Percentiles rank a stretch among this genome's conserved stretches.
Conservation (phyloP, 257 asterid genomes). For the Penstemon eatonii region DNA sequence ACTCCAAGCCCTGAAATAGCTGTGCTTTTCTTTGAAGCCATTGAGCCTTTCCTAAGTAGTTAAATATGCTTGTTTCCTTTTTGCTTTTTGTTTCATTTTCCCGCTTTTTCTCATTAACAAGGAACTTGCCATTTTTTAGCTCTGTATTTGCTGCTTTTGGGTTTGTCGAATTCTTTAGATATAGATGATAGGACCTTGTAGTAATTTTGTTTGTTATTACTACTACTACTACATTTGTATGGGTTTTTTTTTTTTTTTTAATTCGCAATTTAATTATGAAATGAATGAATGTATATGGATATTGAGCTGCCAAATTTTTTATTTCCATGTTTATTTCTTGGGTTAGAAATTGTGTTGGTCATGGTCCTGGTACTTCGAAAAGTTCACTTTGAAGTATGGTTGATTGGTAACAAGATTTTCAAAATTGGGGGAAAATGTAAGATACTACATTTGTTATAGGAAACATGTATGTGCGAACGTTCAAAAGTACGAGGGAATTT, state of each 20-base stretch:
- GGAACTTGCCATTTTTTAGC: slow-evolving; percentile 7
- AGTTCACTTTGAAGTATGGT: too few species aligned
- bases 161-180: slow-evolving; percentile 21
- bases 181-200: slow-evolving; percentile 28
- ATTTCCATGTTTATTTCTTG: too few species aligned
- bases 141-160: slow-evolving; percentile 24
- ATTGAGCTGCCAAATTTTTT: too few species aligned
- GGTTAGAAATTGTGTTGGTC: too few species aligned
- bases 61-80: slow-evolving; percentile 16
- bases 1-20: slow-evolving; percentile 86
- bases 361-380: too few species aligned
- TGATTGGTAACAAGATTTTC: too few species aligned
- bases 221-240: neutral
- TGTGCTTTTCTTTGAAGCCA: slow-evolving; percentile 83
- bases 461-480: too few species aligned
- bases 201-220: slow-evolving; percentile 18
- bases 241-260: neutral
- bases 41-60: slow-evolving; percentile 65
- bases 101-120: slow-evolving; percentile 4
- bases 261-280: slow-evolving; percentile 1
- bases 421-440: too few species aligned
- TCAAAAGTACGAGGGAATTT: too few species aligned
- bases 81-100: slow-evolving; percentile 2
- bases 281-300: too few species aligned
- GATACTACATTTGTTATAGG: too few species aligned